phyloP scores from a whole-genome alignment of 1,284 basidiomycete genomes.

The Boletus semigastroideus region DNA sequence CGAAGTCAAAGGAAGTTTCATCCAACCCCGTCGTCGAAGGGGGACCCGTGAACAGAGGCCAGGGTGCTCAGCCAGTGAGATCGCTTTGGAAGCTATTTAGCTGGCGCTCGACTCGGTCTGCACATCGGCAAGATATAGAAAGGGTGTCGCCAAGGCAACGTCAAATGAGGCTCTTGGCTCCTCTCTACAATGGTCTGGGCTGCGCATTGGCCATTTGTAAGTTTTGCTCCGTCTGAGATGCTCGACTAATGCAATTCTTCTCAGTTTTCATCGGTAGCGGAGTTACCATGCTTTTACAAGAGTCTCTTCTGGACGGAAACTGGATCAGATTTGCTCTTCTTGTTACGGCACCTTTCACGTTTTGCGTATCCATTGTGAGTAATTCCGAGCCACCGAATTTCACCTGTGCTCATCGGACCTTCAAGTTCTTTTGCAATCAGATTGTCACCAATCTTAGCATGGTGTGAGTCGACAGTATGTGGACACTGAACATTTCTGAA shows the following conservation, averaged over 20 bases:
- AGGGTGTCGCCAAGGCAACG: conserved; percentile 40
- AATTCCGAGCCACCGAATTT: not conserved
- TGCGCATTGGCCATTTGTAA: conserved; percentile 67
- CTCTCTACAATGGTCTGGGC: conserved; percentile 75
- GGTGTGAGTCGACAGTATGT: conserved; percentile 38
- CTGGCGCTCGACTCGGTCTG: conserved; percentile 33
- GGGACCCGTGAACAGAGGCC: conserved; percentile 22
- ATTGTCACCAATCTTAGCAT: conserved; percentile 57
- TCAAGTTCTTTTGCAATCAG: conserved; percentile 68
- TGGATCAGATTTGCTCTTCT: conserved; percentile 66
- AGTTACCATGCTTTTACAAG: conserved; percentile 55
- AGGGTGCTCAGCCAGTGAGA: conserved; percentile 12
- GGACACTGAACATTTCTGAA: not conserved
- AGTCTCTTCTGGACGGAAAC: conserved; percentile 64
- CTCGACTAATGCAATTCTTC: conserved; percentile 16
- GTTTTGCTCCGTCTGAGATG: not conserved
- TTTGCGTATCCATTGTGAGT: conserved; percentile 73
- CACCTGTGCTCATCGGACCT: conserved; percentile 33
- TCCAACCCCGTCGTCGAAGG: conserved; percentile 32
- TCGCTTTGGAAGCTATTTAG: conserved; percentile 32
- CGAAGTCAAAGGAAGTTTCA: conserved; percentile 35
- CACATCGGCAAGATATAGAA: conserved; percentile 44
- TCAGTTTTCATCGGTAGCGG: conserved; percentile 64
- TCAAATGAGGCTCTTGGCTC: conserved; percentile 67
- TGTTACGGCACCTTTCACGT: conserved; percentile 64